These are phyloP conservation scores for Porogramme epimiltina DNA, from an alignment of 1,284 basidiomycete genomes.

Conservation along the genomic window DNA sequence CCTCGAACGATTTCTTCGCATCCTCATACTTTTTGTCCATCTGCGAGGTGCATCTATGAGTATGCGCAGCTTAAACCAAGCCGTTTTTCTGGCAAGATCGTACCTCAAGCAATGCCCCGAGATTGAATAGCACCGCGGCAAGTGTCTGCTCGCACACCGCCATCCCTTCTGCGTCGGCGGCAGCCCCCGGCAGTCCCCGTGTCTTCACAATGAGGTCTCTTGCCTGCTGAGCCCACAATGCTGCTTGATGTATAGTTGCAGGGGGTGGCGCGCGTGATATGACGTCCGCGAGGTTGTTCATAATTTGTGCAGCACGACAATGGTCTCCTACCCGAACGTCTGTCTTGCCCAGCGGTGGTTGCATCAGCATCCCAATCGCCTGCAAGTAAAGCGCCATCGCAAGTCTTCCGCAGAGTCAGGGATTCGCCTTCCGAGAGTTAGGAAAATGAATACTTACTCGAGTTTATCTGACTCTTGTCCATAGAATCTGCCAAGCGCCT, in stretches of 20 bases:
- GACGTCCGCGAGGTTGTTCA: constrained; percentile 68
- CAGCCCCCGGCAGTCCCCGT: constrained; percentile 23
- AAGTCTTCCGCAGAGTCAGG: constrained; percentile 41
- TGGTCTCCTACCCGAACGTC: constrained; percentile 48
- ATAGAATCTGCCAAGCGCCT: constrained; percentile 68
- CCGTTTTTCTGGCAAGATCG: background rate
- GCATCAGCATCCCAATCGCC: constrained; percentile 65
- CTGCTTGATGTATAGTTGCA: constrained; percentile 54
- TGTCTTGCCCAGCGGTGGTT: constrained; percentile 41
- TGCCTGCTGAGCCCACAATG: constrained; percentile 62
- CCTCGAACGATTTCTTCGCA: constrained; percentile 47
- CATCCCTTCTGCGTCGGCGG: constrained; percentile 26
- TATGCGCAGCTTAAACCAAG: background rate
- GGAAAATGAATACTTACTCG: constrained; percentile 48
- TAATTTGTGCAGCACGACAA: constrained; percentile 70
- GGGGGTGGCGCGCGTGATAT: constrained; percentile 51
- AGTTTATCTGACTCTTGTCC: constrained; percentile 54
- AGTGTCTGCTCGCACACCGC: constrained; percentile 57
- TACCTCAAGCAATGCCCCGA: constrained; percentile 53
- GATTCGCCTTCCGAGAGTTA: background rate
- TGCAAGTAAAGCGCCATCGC: constrained; percentile 69
- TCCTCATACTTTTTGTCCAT: constrained; percentile 48
- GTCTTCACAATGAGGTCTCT: constrained; percentile 48
- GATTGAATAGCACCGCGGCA: constrained; percentile 63
- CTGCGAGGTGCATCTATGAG: constrained; percentile 31